Evolutionary conservation across 441 rosid species (phyloP), one percentile per base, ranked within the genome.

Genomic region (Brassica balearica): DNA sequence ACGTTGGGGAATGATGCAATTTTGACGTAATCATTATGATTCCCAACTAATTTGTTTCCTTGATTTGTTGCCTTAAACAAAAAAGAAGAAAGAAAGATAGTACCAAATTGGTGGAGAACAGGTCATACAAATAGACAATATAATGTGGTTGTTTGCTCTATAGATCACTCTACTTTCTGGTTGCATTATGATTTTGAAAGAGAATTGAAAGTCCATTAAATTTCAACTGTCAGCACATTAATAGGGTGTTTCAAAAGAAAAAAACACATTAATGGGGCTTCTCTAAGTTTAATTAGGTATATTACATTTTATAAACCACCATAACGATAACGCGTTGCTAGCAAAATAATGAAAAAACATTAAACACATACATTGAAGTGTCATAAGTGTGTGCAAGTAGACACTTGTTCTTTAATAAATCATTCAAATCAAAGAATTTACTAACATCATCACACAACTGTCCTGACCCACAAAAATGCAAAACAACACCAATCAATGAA

Each of bases 341-440:
- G 32, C 32, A 27, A 27, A 27, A 27, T 27, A 27, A 27, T 27
- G 32, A 27, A 27, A 27, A 27, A 27, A 3, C 32, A 27, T 27
- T 27, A 27, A 27, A 48, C 41, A 69, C 23, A 17, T 41, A 71
- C 23, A 67, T 20, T 22, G 12, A 58, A 29, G 62, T 72, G 59
- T 46, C 29, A 14, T 66, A 19, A 66, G 73, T 27, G 32, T 46
- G 68, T 61, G 61, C 81, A 78, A 58, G 56, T 59, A 67, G 74
- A 22, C 23, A 14, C 6, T 11, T 48, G 48, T 60, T 67, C 58
- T 46, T 69, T 32, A 19, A 46, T 19, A 27, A 64, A 58, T 5
- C 14, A 61, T 36, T 46, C 74, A 73, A 74, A 79, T 63, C 75
- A 79, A 79, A 74, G 62, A 72, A 72, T 78, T 78, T n/a, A 72